phyloP scores from a whole-genome alignment of 2,329 filamentous ascomycete species.

The Drechslerella dactyloides region DNA sequence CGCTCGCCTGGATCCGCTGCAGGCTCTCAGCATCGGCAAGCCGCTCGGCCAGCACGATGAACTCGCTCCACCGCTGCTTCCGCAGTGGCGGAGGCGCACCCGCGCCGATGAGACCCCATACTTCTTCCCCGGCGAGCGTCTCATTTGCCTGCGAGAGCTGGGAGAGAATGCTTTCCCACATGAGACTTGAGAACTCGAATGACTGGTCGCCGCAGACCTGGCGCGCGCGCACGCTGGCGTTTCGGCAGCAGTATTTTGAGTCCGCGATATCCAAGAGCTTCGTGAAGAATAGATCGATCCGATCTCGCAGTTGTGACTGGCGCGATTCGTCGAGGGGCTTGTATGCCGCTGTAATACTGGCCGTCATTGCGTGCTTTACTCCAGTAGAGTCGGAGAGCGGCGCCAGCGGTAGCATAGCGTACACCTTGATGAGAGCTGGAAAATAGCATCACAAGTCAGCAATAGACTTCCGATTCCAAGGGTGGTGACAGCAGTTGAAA shows the following conservation, averaged over 20 bases:
- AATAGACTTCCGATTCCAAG: too few species aligned
- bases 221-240: neutral
- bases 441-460: neutral
- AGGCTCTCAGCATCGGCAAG: neutral
- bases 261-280: constrained; percentile 10
- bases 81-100: neutral
- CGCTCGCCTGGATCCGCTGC: neutral
- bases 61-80: neutral
- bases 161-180: constrained; percentile 22
- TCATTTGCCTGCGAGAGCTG: neutral
- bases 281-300: constrained; percentile 5
- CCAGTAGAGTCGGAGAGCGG: constrained; percentile 5
- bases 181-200: neutral
- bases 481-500: too few species aligned
- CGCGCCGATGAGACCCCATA: constrained; percentile 11
- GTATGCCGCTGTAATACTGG: constrained; percentile 4
- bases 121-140: constrained; percentile 11
- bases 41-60: neutral
- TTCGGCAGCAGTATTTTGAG: constrained; percentile 17
- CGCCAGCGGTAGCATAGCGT: constrained; percentile 13
- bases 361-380: constrained; percentile 12
- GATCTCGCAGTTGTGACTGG: neutral
- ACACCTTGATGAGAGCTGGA: constrained; percentile 26
- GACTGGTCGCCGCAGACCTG: neutral
- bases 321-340: neutral